A percentile compares a stretch with the other conserved stretches of the same genome.
Conservation (phyloP, 225 moss, liverwort and hornwort species). For the Anthoceros angustus region DNA sequence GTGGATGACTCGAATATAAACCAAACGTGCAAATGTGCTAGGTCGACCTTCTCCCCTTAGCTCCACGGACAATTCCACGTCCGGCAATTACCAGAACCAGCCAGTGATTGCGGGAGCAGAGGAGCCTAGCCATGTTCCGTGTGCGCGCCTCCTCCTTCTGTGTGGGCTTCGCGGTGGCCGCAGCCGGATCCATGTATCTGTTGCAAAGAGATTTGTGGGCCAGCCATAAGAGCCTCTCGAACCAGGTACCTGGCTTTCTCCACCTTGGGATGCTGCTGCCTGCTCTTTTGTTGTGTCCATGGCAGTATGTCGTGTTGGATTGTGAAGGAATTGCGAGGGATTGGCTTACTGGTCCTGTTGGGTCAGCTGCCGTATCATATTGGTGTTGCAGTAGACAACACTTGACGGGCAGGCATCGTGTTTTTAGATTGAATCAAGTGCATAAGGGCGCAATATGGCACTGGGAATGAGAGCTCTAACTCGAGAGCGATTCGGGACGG, state of each 20-base stretch:
- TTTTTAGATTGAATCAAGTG: constrained; percentile 2
- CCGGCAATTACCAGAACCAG: no score
- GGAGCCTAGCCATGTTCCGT: constrained; percentile 39
- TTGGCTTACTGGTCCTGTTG: neutral
- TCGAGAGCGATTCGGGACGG: constrained; percentile 5
- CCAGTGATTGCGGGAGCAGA: no score
- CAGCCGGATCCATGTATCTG: constrained; percentile 83
- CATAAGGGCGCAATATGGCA: neutral
- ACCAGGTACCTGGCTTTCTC: constrained; percentile 32
- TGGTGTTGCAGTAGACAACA: neutral
- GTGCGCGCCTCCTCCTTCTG: constrained; percentile 62
- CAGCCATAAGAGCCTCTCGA: constrained; percentile 70
- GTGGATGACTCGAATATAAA: no score
- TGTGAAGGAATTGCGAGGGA: neutral
- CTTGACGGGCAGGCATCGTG: neutral
- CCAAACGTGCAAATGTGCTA: no score
- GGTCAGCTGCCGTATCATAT: neutral
- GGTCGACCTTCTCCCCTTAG: no score
- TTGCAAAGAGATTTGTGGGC: constrained; percentile 88
- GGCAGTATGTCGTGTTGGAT: neutral
- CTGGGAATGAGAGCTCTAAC: constrained; percentile 5
- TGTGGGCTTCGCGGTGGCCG: constrained; percentile 62
- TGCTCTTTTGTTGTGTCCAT: neutral
- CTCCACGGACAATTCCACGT: no score
- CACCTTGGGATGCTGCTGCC: neutral